Conservation (phyloP, 2,329 filamentous ascomycete genomes). For the Cordyceps pruinosa region DNA sequence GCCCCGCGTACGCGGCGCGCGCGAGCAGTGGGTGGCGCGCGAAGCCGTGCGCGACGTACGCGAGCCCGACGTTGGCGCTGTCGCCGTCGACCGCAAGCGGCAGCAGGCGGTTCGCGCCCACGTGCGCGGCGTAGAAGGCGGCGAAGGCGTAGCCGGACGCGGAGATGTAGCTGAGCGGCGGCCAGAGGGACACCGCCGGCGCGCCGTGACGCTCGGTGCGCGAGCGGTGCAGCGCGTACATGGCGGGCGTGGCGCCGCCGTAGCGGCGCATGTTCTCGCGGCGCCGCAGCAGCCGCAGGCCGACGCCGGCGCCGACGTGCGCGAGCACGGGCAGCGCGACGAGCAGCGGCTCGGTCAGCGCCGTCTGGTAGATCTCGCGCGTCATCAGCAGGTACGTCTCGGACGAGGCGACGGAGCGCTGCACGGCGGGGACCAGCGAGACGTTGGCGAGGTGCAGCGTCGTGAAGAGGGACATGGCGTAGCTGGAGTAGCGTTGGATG, state of each 20-base stretch:
- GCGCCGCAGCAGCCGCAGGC: conserved; percentile 67
- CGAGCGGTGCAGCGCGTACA: conserved; percentile 32
- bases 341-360: conserved; percentile 70
- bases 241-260: conserved; percentile 58
- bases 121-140: conserved; percentile 62
- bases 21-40: conserved; percentile 60
- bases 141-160: conserved; percentile 65
- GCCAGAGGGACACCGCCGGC: conserved; percentile 51
- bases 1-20: conserved; percentile 60
- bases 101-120: conserved; percentile 66
- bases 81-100: conserved; percentile 75
- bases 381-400: conserved; percentile 87
- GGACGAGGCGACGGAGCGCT: conserved; percentile 63
- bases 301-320: conserved; percentile 72
- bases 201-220: conserved; percentile 21
- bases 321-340: conserved; percentile 66
- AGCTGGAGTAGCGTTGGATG: conserved; percentile 83
- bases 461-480: conserved; percentile 72
- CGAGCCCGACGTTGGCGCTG: conserved; percentile 76
- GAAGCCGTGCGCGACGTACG: conserved; percentile 81
- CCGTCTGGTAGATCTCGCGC: conserved; percentile 84
- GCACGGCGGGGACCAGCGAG: conserved; percentile 69
- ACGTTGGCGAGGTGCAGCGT: conserved; percentile 75
- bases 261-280: conserved; percentile 67
- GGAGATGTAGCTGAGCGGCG: conserved; percentile 61